Evolutionary conservation across 2,329 filamentous ascomycete species (phyloP), one percentile per base, ranked within the genome.

Genomic region (Phymatotrichopsis omnivora): DNA sequence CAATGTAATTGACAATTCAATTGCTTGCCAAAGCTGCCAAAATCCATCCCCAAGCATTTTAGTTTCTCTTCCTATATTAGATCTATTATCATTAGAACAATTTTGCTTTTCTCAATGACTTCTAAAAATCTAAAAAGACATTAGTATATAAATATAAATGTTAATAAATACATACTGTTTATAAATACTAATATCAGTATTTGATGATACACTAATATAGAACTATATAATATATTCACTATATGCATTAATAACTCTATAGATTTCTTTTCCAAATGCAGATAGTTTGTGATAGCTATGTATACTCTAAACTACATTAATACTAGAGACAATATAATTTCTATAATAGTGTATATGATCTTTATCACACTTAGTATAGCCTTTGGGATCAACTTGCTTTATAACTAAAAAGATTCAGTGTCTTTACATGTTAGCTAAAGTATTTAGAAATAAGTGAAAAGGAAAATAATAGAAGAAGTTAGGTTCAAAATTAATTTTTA

Each of bases 161-260:
- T n/a, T n/a, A n/a, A n/a, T n/a, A n/a, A n/a, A n/a, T n/a, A n/a
- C n/a, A n/a, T n/a, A n/a, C n/a, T 58, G 42, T 12, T 42, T 45
- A n/a, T 55, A 38, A 8, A 59, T 51, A 16, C 47, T 52, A 6
- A 57, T 37, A 3, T 47, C 42, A 5, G 38, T 51, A 33, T 44
- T 34, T 17, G 44, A 36, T 12, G 42, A 43, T 2, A 57, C 46
- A 0, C 53, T 45, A 45, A 51, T 17, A 43, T 47, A 52, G 8
- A 55, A 41, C 57, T 45, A 58, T 3, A 56, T 47, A n/a, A 59
- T 53, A 36, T 56, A 57, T 22, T 44, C 35, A 10, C 48, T 57
- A 35, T 57, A 58, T 0, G 42, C 33, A 52, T 58, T 50, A 32
- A 58, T 57, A 16, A 46, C 48, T 1, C 43, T 50, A 53, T 58